phyloP scores from a whole-genome alignment of 768 basidiomycete genomes.

The Termitomyces titanicus region DNA sequence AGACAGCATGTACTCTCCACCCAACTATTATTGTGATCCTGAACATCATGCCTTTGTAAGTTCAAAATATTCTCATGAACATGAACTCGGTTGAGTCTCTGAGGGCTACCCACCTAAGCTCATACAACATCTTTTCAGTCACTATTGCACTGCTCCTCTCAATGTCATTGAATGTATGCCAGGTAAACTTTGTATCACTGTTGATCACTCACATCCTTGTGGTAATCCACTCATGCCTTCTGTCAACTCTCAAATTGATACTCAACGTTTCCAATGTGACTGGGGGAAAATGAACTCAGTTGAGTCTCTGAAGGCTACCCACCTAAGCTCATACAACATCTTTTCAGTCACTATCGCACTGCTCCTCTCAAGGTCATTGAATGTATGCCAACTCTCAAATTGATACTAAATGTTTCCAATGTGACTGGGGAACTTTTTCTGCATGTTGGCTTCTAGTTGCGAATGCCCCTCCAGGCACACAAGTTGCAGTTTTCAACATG shows the following conservation, averaged over 20 bases:
- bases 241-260: not conserved
- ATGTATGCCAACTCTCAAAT: not conserved
- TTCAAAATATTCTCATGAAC: not conserved
- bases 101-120: not conserved
- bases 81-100: not conserved
- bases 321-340: no score
- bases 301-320: no score
- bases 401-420: not conserved
- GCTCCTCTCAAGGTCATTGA: not conserved
- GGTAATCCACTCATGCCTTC: rapidly evolving
- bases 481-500: no score
- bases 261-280: not conserved
- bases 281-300: not conserved
- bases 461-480: no score
- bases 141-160: not conserved
- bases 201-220: not conserved
- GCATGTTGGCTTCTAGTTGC: no score
- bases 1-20: not conserved
- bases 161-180: not conserved
- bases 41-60: not conserved
- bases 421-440: not conserved
- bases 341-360: not conserved
- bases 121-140: rapidly evolving
- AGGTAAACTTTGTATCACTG: not conserved
- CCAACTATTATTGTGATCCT: not conserved